phyloP scores from a whole-genome alignment of 306 rosid genomes.

The Cucurbita pepo region DNA sequence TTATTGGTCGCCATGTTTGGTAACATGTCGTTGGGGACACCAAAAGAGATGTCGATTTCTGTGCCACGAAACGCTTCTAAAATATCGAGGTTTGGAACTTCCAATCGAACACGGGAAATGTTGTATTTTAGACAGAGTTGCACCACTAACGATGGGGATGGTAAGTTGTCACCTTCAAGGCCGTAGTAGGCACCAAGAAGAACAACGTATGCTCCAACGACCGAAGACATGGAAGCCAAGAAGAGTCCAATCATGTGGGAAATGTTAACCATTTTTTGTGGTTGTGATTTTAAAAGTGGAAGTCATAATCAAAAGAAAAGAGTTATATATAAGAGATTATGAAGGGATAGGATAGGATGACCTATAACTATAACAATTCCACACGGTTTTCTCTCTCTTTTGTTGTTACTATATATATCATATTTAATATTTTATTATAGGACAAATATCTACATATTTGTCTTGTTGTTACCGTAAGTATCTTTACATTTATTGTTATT shows the following conservation, averaged over 20 bases:
- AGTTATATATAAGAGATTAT: too few species aligned
- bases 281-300: background rate
- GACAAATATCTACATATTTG: too few species aligned
- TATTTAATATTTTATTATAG: too few species aligned
- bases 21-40: background rate
- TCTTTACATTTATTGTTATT: too few species aligned
- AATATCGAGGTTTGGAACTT: background rate
- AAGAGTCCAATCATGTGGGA: background rate
- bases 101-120: background rate
- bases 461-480: too few species aligned
- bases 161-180: background rate
- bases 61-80: background rate
- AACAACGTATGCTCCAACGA: background rate
- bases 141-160: background rate
- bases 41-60: background rate
- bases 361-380: too few species aligned
- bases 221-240: background rate
- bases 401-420: too few species aligned
- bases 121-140: background rate
- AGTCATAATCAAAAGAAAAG: background rate
- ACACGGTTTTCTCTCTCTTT: too few species aligned
- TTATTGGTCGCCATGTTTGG: background rate
- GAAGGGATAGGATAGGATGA: too few species aligned
- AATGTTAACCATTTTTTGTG: background rate
- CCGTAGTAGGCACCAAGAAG: background rate